phyloP scores from a whole-genome alignment of 1,284 basidiomycete genomes.

The Rhizoctonia solani region DNA sequence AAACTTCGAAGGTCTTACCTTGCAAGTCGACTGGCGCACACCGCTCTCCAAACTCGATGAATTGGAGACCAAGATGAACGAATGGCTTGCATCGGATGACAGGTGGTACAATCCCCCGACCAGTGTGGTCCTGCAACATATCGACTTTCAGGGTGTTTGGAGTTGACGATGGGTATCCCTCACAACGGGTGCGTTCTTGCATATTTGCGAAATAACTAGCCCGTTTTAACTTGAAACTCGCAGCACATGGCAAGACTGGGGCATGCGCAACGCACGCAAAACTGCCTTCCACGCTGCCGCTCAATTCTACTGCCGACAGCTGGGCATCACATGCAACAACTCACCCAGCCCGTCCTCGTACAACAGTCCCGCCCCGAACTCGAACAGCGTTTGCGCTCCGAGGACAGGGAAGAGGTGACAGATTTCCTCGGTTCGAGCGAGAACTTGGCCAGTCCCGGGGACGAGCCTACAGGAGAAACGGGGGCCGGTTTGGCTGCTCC shows the following conservation, averaged over 20 bases:
- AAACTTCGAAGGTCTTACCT: constrained; percentile 64
- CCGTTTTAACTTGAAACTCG: too few species aligned
- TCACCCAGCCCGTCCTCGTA: constrained; percentile 58
- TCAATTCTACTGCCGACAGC: constrained; percentile 67
- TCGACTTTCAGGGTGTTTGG: constrained; percentile 65
- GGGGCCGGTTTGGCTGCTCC: background rate
- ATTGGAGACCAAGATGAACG: constrained; percentile 65
- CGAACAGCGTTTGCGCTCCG: constrained; percentile 1
- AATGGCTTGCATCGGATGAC: constrained; percentile 73
- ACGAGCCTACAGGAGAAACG: background rate
- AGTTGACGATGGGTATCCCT: constrained; percentile 66
- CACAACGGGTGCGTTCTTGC: constrained; percentile 63
- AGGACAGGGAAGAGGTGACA: background rate
- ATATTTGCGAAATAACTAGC: too few species aligned
- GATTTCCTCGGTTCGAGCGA: background rate
- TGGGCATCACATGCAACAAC: constrained; percentile 63
- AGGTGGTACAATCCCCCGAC: constrained; percentile 73
- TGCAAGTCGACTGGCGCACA: constrained; percentile 75
- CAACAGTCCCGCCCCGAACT: constrained; percentile 19
- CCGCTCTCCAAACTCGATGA: constrained; percentile 69
- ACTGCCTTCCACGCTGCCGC: constrained; percentile 78
- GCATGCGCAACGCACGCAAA: constrained; percentile 58
- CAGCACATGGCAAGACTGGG: constrained; percentile 68
- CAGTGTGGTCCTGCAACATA: constrained; percentile 61
- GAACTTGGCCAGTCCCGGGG: background rate